Percentiles rank a stretch among this genome's conserved stretches.
Evolutionary conservation across 176 grass and related monocot species (phyloP).

Genomic region (Aegilops speltoides): DNA sequence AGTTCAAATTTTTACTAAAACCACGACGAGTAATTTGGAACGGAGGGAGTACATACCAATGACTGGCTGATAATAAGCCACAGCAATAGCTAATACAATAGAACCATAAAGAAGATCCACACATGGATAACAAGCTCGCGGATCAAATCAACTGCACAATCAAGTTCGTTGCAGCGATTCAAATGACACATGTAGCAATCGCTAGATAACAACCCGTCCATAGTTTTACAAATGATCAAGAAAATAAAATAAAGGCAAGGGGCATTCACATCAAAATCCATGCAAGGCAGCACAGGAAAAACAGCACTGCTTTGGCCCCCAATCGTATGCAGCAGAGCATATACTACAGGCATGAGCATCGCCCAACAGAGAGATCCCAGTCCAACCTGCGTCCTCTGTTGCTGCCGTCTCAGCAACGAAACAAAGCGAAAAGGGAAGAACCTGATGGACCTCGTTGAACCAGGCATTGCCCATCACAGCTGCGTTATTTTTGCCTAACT

Average conservation of each 20-base stretch:
- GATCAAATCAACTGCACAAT: background rate
- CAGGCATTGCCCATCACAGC: slow-evolving; percentile 19
- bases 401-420: slow-evolving; percentile 34
- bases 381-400: slow-evolving; percentile 25
- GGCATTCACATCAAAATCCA: slow-evolving; percentile 41
- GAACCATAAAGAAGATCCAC: background rate
- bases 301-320: slow-evolving; percentile 30
- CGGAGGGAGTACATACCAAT: no score
- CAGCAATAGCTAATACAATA: background rate
- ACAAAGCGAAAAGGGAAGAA: slow-evolving; percentile 25
- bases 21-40: no score
- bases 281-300: slow-evolving; percentile 45
- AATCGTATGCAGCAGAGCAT: slow-evolving; percentile 17
- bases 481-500: slow-evolving; percentile 36
- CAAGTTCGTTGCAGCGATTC: background rate
- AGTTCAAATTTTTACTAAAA: no score
- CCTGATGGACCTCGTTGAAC: background rate
- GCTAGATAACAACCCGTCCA: slow-evolving; percentile 21
- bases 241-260: background rate
- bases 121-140: background rate
- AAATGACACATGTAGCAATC: slow-evolving; percentile 19
- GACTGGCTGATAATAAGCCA: background rate
- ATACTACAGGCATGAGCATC: slow-evolving; percentile 20
- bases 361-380: slow-evolving; percentile 30
- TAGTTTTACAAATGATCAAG: slow-evolving; percentile 12